Evolutionary conservation across 148 eudicot genomes (phyloP), one percentile per base, ranked within the genome.

Genomic region (Chenopodium suecicum): DNA sequence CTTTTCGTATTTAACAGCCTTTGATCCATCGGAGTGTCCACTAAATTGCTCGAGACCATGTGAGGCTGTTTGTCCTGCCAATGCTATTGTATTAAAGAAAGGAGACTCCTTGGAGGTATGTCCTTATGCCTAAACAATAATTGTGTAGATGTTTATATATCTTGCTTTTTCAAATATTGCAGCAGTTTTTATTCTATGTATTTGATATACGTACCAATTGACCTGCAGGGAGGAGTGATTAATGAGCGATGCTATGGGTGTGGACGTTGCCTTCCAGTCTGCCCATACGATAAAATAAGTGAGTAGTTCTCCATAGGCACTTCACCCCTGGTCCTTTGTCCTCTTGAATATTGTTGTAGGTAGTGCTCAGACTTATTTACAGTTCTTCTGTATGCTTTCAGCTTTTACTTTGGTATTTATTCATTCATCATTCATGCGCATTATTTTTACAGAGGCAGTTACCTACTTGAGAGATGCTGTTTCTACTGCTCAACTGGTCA

Each of bases 181-280:
- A 16, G 27, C 17, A 34, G 29, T 13, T 60, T 82, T 73, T 74
- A 0, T 27, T 23, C 44, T 62, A 1, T 3, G 1, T 37, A 37
- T 37, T 62, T 25, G 29, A 46, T 31, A 64, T 48, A 47, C 31
- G 31, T 29, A 31, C 20, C 34, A 64, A 11, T 19, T 50, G 27
- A 44, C 31, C 58, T 80, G 73, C 84, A 93, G 96, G 93, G 92
- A 82, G 98, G 98, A 80, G 96, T 95, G 67, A 85, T 90, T 70
- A 84, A 91, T 60, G 97, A 95, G 71, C 91, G 98, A 64, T 95
- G 98, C 84, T 95, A 95, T 83, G 98, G 97, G 77, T 95, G 97
- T 79, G 97, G 98, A 52, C 94, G 98, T 54, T 95, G 98, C 89
- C 82, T 91, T 54, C 92, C 97, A 9, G 86, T 92, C 76, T 95